phyloP scores from a whole-genome alignment of 805 yeast species.

The Huiozyma sinensis region DNA sequence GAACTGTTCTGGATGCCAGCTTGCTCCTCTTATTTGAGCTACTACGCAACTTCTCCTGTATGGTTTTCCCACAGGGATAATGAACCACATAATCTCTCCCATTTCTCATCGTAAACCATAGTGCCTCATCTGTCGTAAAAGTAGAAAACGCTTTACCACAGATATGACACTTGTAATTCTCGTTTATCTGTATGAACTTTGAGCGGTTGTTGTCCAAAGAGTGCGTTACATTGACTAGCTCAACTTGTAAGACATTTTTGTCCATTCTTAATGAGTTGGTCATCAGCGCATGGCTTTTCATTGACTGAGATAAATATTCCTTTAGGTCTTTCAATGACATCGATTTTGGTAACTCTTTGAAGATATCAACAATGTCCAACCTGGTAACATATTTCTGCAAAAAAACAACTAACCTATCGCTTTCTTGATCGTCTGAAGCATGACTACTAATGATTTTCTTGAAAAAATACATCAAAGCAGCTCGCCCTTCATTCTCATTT shows the following conservation, averaged over 20 bases:
- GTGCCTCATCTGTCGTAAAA: slow-evolving; percentile 12
- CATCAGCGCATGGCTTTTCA: slow-evolving; percentile 32
- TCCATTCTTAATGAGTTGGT: slow-evolving; percentile 34
- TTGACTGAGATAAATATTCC: slow-evolving; percentile 34
- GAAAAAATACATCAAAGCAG: slow-evolving; percentile 33
- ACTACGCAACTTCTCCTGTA: slow-evolving; percentile 10
- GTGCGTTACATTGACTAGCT: slow-evolving; percentile 38
- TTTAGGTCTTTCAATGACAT: slow-evolving; percentile 36
- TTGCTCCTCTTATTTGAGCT: slow-evolving; percentile 1
- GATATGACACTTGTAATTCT: slow-evolving; percentile 41
- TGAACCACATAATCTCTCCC: slow-evolving; percentile 16
- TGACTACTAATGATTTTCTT: slow-evolving; percentile 28
- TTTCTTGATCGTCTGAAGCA: slow-evolving; percentile 15
- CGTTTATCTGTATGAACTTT: slow-evolving; percentile 30
- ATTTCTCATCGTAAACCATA: slow-evolving; percentile 10
- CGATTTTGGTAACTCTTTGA: slow-evolving; percentile 41
- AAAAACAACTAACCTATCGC: slow-evolving; percentile 7
- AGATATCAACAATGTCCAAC: slow-evolving; percentile 22
- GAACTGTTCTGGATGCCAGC: not conserved
- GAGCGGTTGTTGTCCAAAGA: slow-evolving; percentile 31
- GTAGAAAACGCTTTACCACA: slow-evolving; percentile 37
- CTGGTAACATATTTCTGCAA: slow-evolving; percentile 19
- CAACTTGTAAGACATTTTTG: slow-evolving; percentile 43
- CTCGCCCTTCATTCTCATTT: slow-evolving; percentile 32
- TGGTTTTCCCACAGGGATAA: slow-evolving; percentile 19